phyloP scores from a whole-genome alignment of 2,329 filamentous ascomycete species.

The Xylariaceae sp. region DNA sequence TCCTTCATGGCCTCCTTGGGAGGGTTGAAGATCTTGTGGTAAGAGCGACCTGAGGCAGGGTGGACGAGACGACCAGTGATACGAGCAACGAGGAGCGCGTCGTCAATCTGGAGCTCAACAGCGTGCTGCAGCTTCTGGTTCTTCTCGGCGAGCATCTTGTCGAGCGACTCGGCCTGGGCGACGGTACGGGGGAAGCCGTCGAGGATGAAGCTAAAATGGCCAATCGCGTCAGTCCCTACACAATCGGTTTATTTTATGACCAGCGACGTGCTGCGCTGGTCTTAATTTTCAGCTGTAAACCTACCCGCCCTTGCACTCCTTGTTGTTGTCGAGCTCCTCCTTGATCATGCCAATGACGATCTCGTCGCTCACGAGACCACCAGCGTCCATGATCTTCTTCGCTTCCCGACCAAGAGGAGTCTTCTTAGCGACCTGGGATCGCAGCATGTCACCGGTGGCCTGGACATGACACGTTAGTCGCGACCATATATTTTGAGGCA shows the following conservation, averaged over 20 bases:
- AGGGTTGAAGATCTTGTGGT: constrained; percentile 99
- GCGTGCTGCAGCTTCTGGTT: constrained; percentile 88
- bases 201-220: constrained; percentile 75
- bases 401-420: constrained; percentile 89
- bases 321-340: constrained; percentile 88
- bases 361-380: constrained; percentile 94
- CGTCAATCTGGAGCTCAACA: constrained; percentile 94
- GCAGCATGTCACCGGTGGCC: constrained; percentile 98
- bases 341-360: constrained; percentile 99
- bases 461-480: constrained; percentile 34
- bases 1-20: constrained; percentile 92
- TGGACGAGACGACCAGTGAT: constrained; percentile 96
- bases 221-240: constrained; percentile 25
- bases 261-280: neutral
- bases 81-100: constrained; percentile 84
- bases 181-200: constrained; percentile 98
- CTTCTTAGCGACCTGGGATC: constrained; percentile 97
- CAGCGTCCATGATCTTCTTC: constrained; percentile 99
- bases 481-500: constrained; percentile 12
- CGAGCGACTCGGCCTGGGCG: constrained; percentile 87
- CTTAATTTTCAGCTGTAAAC: constrained; percentile 31
- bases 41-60: constrained; percentile 90
- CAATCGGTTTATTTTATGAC: neutral
- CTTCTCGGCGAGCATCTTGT: constrained; percentile 77
- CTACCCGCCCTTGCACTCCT: constrained; percentile 94